Percentiles rank a stretch among this genome's conserved stretches.
phyloP scores from a whole-genome alignment of 2,329 filamentous ascomycete species.

The Colletotrichum theobromicola region DNA sequence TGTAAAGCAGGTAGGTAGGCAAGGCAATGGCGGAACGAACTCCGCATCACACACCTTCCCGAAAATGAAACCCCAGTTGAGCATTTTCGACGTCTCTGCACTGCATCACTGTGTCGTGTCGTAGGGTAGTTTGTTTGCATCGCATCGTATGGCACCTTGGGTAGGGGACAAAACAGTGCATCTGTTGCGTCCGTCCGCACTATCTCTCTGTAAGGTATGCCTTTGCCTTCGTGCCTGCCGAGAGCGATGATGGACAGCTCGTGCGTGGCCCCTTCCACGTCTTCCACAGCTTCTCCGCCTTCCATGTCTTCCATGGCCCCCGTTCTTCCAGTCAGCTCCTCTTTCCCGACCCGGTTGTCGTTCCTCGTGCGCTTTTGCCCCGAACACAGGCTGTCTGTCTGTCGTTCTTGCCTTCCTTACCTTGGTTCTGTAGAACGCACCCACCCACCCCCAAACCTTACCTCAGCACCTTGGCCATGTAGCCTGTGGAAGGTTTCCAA shows the following conservation, averaged over 20 bases:
- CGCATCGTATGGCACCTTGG: neutral
- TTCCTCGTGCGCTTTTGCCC: conserved; percentile 11
- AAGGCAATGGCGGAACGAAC: conserved; percentile 9
- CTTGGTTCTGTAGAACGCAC: neutral
- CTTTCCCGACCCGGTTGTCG: neutral
- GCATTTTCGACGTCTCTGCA: neutral
- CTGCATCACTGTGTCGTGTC: conserved; percentile 11
- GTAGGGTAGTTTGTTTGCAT: neutral
- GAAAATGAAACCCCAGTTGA: conserved; percentile 13
- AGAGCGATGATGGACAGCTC: neutral
- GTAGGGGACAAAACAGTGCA: neutral
- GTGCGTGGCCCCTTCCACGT: neutral
- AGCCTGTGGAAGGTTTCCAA: neutral
- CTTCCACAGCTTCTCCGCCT: neutral
- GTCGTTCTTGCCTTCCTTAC: neutral
- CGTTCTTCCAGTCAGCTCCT: neutral
- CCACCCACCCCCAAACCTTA: conserved; percentile 4
- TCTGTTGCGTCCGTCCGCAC: neutral
- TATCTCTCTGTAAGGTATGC: conserved; percentile 4
- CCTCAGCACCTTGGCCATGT: neutral
- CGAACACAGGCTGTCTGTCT: no score
- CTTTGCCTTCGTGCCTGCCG: neutral
- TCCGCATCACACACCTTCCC: conserved; percentile 13
- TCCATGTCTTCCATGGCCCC: neutral
- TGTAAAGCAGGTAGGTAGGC: neutral